Evolutionary conservation across 441 rosid genomes (phyloP).

Genomic region (Jatropha multifida): DNA sequence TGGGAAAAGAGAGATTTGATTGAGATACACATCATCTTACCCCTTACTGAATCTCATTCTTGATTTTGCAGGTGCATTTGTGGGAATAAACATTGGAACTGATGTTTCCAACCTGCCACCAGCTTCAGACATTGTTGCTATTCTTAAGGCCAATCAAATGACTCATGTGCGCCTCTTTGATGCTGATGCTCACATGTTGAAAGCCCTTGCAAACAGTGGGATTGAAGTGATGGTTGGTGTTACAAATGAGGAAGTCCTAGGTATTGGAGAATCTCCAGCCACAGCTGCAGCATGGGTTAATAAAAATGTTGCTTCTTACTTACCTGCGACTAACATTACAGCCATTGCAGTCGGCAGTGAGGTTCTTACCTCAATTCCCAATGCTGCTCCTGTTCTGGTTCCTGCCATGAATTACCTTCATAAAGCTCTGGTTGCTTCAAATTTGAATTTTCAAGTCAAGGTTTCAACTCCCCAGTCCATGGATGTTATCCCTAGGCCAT

Average conservation of each 20-base stretch:
- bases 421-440: slow-evolving; percentile 78
- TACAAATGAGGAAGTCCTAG: slow-evolving; percentile 65
- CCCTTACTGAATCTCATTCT: slow-evolving; percentile 18
- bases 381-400: slow-evolving; percentile 65
- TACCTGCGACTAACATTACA: slow-evolving; percentile 86
- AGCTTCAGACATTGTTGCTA: slow-evolving; percentile 53
- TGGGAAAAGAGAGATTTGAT: background rate
- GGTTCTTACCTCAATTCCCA: slow-evolving; percentile 73
- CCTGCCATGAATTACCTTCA: slow-evolving; percentile 84
- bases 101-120: slow-evolving; percentile 70
- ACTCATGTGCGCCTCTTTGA: slow-evolving; percentile 84
- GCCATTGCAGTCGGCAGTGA: slow-evolving; percentile 94
- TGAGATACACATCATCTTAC: slow-evolving; percentile 8
- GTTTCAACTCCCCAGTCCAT: slow-evolving; percentile 81
- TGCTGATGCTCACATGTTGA: slow-evolving; percentile 77
- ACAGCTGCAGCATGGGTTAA: slow-evolving; percentile 86
- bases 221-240: slow-evolving; percentile 86
- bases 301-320: slow-evolving; percentile 74
- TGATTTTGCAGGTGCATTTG: slow-evolving; percentile 60
- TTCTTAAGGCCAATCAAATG: slow-evolving; percentile 60
- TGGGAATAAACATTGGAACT: slow-evolving; percentile 85
- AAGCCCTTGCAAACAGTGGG: slow-evolving; percentile 73
- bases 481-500: slow-evolving; percentile 82
- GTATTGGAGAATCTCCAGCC: slow-evolving; percentile 71
- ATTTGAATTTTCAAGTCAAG: slow-evolving; percentile 70